Evolutionary conservation across 179 eudicot species (phyloP), one percentile per base, ranked within the genome.

Genomic region (Amaranthus tricolor): DNA sequence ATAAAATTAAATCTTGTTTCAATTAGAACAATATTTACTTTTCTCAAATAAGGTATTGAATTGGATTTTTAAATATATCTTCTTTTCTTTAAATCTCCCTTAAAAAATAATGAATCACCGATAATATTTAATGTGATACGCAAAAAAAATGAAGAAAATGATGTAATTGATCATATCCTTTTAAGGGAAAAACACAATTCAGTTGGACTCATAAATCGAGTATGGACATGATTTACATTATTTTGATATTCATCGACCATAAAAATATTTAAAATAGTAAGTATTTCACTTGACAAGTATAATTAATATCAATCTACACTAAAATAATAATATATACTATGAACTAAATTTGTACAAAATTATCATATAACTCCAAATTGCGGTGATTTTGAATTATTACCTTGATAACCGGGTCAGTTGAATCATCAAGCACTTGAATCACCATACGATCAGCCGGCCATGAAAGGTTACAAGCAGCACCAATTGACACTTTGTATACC

Each of bases 401-500:
- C 96, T 90, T 90, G 77, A 90, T 54, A 7, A 73, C 77, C 0
- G 84, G 91, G 78, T 90, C 93, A 50, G 96, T 90, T 15, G 96
- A 90, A 66, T 90, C 96, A 79, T 90, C 96, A 31, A 90, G 91
- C 71, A 90, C 96, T 86, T 90, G 96, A 77, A 90, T 87, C 71
- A 87, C 86, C 67, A 90, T 68, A 1, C 96, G 91, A 85, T 90
- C 96, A 9, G 89, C 76, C 19, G 96, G 96, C 96, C 96, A 90
- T 17, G 93, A 85, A 2, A 90, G 84, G 71, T 86, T 89, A 66
- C 96, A 90, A 15, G 93, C 96, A 10, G 96, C 96, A 9, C 91
- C 96, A 72, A 91, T 91, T 65, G 96, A 91, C 73, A 91, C 78
- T 83, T 89, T 89, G 73, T 91, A 91, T 7, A 91, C 96, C 96